Evolutionary conservation across 2,329 filamentous ascomycete genomes (phyloP), one percentile per base, ranked within the genome.

Genomic region (Lomentospora prolificans): DNA sequence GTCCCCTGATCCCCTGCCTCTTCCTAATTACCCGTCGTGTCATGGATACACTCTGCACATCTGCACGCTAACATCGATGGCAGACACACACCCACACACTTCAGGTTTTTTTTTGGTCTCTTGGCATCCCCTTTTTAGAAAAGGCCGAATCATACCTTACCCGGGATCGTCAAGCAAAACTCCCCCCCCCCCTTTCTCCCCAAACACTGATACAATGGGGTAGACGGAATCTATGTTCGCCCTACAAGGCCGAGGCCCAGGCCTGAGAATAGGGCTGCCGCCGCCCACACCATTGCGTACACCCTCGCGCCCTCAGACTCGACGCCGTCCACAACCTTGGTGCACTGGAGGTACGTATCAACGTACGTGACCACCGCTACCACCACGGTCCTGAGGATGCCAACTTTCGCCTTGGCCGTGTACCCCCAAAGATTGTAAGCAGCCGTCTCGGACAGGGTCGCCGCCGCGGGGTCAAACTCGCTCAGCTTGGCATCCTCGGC

Each of bases 231-330:
- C 30, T 53, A 31, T n/a, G 51, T 33, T 19, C 54, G 46, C 31
- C 75, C 69, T 44, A 83, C 76, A 55, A 75, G 68, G 27, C 75
- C 77, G 36, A 85, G 66, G 1, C 70, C 75, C n/a, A 75, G 31
- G 12, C 86, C 86, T 2, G 81, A 79, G 55, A 85, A 65, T 10
- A 78, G 66, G 3, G 81, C 79, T 5, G 86, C 87, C 22, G 77
- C 63, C n/a, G 80, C 81, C 90, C 90, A 96, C 33, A 92, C 75
- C 22, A 74, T 74, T 2, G 87, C 84, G 76, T 90, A 97, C 0
- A 79, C 81, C 3, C 76, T 71, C 1, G 90, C 89, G 9, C 91
- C 92, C 1, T 74, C 62, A 3, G 80, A 60, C 63, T 91, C 86
- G 9, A 89, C 82, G 3, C 89, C 87, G 48, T 81, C 75, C 19